Evolutionary conservation across 1,284 basidiomycete species (phyloP), one percentile per base, ranked within the genome.

Genomic region (Fomes fomentarius): DNA sequence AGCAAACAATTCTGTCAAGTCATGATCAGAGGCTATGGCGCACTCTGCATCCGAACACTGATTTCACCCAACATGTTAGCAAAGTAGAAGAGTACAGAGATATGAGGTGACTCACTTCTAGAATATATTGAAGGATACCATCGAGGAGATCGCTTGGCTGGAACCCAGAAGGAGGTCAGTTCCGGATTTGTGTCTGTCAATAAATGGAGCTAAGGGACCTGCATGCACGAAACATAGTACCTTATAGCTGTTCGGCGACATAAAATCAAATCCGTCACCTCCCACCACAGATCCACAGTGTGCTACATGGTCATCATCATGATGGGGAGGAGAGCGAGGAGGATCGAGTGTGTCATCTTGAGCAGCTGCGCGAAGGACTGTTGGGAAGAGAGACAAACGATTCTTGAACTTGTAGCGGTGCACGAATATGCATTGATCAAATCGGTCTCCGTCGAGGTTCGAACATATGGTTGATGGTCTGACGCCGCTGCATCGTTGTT

Each of bases 371-470:
- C 42, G 49, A 7, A 50, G 17, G n/a, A 50, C 41, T 14, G 40
- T 50, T 21, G 42, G 49, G 8, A 17, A 38, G 22, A 42, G 14
- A 30, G 40, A 26, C 8, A 14, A 37, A 7, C 49, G 40, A 30
- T 31, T 31, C 45, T 51, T 56, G 17, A 56, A 34, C 42, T 48
- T 52, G 40, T 52, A 45, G 30, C 46, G 41, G 37, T 48, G 38
- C 30, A 52, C 21, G 12, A 51, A 52, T 8, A 56, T 35, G 35
- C 45, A 56, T 21, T 56, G 54, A 15, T 56, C 54, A 17, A 35
- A 47, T 4, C 25, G 12, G 9, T 25, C 19, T 5, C 28, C 35
- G 3, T 15, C 35, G 22, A 22, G 11, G 7, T 26, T 14, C 3
- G 35, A 4, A 4, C 4, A 28, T 26, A 0, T 2, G 10, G 19